A percentile compares a stretch with the other conserved stretches of the same genome.
These are phyloP conservation scores for Diplodia corticola DNA, from an alignment of 2,329 filamentous ascomycete genomes.

Conservation along the genomic window DNA sequence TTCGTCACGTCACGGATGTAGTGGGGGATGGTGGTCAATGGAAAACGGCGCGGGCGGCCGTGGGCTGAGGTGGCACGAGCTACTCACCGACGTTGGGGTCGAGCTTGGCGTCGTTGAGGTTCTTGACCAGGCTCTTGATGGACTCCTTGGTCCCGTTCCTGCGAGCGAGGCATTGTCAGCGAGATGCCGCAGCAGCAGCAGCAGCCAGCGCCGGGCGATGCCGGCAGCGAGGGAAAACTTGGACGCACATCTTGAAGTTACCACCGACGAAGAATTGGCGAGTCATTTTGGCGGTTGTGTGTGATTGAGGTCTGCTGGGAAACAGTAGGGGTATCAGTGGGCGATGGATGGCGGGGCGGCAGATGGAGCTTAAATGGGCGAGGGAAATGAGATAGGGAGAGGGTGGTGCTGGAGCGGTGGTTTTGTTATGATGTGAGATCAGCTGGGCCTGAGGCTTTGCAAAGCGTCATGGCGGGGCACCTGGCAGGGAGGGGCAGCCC, in stretches of 20 bases:
- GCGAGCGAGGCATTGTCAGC: constrained; percentile 22
- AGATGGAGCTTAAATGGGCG: constrained; percentile 7
- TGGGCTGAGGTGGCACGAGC: constrained; percentile 28
- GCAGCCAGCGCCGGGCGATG: constrained; percentile 24
- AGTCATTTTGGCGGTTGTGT: constrained; percentile 66
- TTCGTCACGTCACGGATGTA: neutral
- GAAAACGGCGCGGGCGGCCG: neutral
- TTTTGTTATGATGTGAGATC: constrained; percentile 23
- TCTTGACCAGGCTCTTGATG: constrained; percentile 86
- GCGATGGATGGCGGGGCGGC: neutral
- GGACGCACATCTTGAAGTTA: constrained; percentile 96
- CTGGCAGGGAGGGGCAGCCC: constrained; percentile 23
- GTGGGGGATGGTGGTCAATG: constrained; percentile 22
- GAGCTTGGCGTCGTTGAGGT: constrained; percentile 83
- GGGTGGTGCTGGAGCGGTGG: neutral
- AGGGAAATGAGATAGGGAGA: constrained; percentile 8
- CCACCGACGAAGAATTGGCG: constrained; percentile 97
- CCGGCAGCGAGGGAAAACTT: constrained; percentile 17
- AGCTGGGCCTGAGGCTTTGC: constrained; percentile 8
- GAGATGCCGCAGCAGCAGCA: constrained; percentile 12
- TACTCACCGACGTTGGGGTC: constrained; percentile 70
- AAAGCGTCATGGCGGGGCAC: constrained; percentile 22
- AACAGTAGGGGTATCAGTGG: neutral
- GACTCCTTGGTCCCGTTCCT: constrained; percentile 93
- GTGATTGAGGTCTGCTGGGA: neutral